phyloP scores from a whole-genome alignment of 1,139 yeast species.

The Yamadazyma pseudoaaseri region DNA sequence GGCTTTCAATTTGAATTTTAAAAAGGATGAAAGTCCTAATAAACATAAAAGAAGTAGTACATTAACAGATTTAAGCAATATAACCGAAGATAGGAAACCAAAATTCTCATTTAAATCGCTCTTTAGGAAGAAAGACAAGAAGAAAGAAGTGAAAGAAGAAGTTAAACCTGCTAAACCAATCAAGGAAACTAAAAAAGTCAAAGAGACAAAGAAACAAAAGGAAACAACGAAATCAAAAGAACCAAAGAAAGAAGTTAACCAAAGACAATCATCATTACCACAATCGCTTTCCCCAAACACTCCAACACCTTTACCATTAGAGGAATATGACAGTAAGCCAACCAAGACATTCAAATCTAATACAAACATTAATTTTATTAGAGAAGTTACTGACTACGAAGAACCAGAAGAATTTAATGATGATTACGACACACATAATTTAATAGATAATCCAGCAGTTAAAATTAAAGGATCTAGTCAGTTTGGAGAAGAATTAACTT shows the following conservation, averaged over 20 bases:
- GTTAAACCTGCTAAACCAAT: slow-evolving; percentile 2
- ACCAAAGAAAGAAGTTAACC: slow-evolving; percentile 1
- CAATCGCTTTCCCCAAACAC: slow-evolving; percentile 2
- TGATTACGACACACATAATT: slow-evolving; percentile 19
- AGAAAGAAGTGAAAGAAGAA: slow-evolving; percentile 6
- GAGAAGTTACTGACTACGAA: slow-evolving; percentile 32
- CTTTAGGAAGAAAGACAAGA: slow-evolving; percentile 25
- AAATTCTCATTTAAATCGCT: slow-evolving; percentile 41
- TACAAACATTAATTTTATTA: slow-evolving; percentile 29
- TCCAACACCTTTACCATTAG: slow-evolving; percentile 10
- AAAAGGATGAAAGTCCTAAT: slow-evolving; percentile 13
- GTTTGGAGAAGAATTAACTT: slow-evolving; percentile 32
- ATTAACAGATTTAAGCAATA: slow-evolving; percentile 20
- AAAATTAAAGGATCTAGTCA: slow-evolving; percentile 19
- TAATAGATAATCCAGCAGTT: slow-evolving; percentile 27
- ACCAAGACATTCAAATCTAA: slow-evolving; percentile 15
- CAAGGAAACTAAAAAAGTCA: slow-evolving; percentile 4
- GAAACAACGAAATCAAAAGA: slow-evolving; percentile 1
- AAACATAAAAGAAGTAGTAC: slow-evolving; percentile 30
- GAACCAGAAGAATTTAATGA: slow-evolving; percentile 11
- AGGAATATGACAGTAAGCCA: background rate
- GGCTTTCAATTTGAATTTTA: slow-evolving; percentile 23
- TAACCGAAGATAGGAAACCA: slow-evolving; percentile 22
- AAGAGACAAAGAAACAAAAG: slow-evolving; percentile 5
- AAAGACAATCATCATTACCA: background rate